Conservation (phyloP, 192 early-diverging fungal genomes). For the Coemansia sp. region DNA sequence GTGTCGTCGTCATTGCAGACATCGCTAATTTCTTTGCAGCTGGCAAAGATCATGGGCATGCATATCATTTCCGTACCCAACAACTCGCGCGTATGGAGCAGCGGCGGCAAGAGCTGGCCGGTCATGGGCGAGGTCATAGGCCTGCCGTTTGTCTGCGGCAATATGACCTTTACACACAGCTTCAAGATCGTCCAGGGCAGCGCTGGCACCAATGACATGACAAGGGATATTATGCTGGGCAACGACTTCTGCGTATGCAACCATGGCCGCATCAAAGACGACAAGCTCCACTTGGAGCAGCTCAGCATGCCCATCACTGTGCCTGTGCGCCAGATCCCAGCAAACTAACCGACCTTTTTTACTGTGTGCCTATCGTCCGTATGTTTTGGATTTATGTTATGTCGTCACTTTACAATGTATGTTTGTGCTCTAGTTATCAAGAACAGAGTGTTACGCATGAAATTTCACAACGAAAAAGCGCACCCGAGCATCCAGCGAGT, state of each 20-base stretch:
- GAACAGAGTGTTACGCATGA: too few species aligned
- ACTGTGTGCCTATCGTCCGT: not conserved
- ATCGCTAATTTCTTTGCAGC: constrained; percentile 45
- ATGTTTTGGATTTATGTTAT: not conserved
- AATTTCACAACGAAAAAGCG: too few species aligned
- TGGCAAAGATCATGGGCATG: constrained; percentile 36
- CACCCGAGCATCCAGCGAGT: too few species aligned
- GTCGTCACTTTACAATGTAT: not conserved
- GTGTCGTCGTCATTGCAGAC: constrained; percentile 39
- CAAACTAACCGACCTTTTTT: not conserved
- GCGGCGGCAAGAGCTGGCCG: constrained; percentile 39
- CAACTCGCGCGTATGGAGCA: constrained; percentile 43
- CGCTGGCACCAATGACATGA: constrained; percentile 31
- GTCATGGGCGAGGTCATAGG: constrained; percentile 35
- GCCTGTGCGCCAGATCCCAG: constrained; percentile 39
- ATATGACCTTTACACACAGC: constrained; percentile 47
- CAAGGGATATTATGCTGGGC: constrained; percentile 40
- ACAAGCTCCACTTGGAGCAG: constrained; percentile 42
- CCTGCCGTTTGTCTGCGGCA: constrained; percentile 52
- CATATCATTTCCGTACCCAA: constrained; percentile 9
- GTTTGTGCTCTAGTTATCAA: not conserved
- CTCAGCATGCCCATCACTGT: constrained; percentile 45
- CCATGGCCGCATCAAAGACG: constrained; percentile 51
- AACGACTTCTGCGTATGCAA: constrained; percentile 53
- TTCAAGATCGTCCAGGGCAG: constrained; percentile 42